phyloP scores from a whole-genome alignment of 2,329 filamentous ascomycete species.

The Microdochium nivale region DNA sequence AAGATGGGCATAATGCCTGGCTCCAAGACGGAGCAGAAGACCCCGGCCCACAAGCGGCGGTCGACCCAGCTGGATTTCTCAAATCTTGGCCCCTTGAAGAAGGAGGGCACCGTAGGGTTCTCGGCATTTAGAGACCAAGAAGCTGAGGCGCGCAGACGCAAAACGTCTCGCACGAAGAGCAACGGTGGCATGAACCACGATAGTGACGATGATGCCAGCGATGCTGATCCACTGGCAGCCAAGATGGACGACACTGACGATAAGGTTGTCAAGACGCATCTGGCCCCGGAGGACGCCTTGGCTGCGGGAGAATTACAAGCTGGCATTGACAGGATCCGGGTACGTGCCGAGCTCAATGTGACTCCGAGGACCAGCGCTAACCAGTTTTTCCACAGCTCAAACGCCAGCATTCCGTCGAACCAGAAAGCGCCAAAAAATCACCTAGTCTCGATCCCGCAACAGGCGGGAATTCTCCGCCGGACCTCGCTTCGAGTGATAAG shows the following conservation, averaged over 20 bases:
- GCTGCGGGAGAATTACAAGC: constrained; percentile 70
- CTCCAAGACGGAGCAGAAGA: constrained; percentile 54
- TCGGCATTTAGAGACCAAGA: constrained; percentile 73
- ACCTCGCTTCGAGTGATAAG: constrained; percentile 21
- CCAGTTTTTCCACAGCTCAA: constrained; percentile 53
- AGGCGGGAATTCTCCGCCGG: constrained; percentile 30
- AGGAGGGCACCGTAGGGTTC: constrained; percentile 83
- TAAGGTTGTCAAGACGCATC: constrained; percentile 48
- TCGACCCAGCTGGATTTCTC: constrained; percentile 81
- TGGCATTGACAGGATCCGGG: constrained; percentile 74
- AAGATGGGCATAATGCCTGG: constrained; percentile 87
- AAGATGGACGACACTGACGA: constrained; percentile 60
- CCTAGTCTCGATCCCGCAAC: constrained; percentile 31
- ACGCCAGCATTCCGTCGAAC: constrained; percentile 68
- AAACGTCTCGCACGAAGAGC: constrained; percentile 53
- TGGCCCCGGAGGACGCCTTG: constrained; percentile 63
- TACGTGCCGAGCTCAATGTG: constrained; percentile 29
- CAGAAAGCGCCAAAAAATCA: constrained; percentile 41
- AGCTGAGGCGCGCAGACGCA: constrained; percentile 44
- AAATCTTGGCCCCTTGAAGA: constrained; percentile 73
- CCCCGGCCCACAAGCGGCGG: constrained; percentile 62
- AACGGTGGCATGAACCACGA: constrained; percentile 62
- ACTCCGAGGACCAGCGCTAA: constrained; percentile 10
- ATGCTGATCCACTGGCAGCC: constrained; percentile 42
- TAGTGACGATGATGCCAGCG: constrained; percentile 66